Evolutionary conservation across 192 early-diverging fungal species (phyloP).

Genomic region (Jimgerdemannia lactiflua): DNA sequence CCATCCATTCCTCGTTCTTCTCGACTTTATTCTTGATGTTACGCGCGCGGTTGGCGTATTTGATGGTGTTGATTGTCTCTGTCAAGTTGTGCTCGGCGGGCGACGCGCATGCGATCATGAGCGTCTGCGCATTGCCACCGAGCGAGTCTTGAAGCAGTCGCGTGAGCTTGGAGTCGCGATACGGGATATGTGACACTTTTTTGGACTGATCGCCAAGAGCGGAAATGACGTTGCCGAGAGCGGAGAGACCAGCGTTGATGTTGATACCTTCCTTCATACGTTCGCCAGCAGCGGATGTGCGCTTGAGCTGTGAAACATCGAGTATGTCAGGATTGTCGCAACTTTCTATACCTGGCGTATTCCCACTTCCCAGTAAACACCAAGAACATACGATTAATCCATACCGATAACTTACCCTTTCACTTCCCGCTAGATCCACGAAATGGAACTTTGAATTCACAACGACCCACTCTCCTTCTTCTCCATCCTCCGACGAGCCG

Average conservation of each 20-base stretch:
- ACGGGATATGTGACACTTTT: conserved; percentile 80
- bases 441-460: conserved; percentile 94
- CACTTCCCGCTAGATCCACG: conserved; percentile 98
- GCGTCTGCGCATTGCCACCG: conserved; percentile 91
- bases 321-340: background rate
- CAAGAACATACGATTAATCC: conserved; percentile 5
- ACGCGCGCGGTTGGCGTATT: conserved; percentile 94
- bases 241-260: conserved; percentile 94
- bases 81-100: conserved; percentile 80
- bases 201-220: conserved; percentile 80
- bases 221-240: conserved; percentile 98
- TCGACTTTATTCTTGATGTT: conserved; percentile 92
- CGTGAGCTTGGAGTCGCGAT: conserved; percentile 96
- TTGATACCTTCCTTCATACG: conserved; percentile 94
- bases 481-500: conserved; percentile 12
- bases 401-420: conserved; percentile 49
- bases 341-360: too few species aligned
- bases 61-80: conserved; percentile 94
- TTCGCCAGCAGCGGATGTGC: conserved; percentile 90
- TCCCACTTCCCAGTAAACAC: background rate
- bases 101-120: conserved; percentile 95
- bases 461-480: conserved; percentile 55
- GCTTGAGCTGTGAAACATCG: conserved; percentile 61
- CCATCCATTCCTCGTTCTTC: conserved; percentile 72
- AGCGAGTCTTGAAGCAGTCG: conserved; percentile 94